phyloP scores from a whole-genome alignment of 225 moss, liverwort and hornwort genomes.

The Marchantia polymorpha region DNA sequence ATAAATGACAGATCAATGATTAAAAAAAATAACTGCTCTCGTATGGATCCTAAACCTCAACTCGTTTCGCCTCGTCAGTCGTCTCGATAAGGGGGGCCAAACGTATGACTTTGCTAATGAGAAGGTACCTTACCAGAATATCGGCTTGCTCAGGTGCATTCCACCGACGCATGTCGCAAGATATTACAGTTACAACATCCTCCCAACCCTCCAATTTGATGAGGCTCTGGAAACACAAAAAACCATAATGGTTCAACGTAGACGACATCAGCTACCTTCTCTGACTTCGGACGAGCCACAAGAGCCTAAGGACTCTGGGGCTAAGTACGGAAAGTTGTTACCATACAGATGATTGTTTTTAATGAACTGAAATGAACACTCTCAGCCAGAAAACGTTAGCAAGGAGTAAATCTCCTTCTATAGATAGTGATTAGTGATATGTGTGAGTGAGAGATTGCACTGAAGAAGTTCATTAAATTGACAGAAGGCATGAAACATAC shows the following conservation, averaged over 20 bases:
- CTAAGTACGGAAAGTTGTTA: too few species aligned
- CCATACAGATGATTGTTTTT: not conserved
- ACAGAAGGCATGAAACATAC: slow-evolving; percentile 13
- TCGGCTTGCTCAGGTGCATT: slow-evolving; percentile 95
- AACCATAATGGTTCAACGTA: not conserved
- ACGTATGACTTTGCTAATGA: not conserved
- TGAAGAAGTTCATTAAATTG: not conserved
- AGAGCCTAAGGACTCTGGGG: too few species aligned
- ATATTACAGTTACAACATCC: slow-evolving; percentile 77
- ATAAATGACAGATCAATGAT: too few species aligned
- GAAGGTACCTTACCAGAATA: slow-evolving; percentile 53
- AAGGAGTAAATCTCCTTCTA: too few species aligned
- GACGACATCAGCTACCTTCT: not conserved
- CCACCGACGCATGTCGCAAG: slow-evolving; percentile 98
- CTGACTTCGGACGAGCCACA: not conserved
- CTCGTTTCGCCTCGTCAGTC: too few species aligned
- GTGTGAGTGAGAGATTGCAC: not conserved
- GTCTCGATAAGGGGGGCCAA: too few species aligned
- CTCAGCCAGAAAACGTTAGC: too few species aligned
- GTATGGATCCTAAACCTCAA: too few species aligned
- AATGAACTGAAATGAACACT: not conserved
- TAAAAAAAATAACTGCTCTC: too few species aligned
- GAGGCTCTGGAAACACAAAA: slow-evolving; percentile 49
- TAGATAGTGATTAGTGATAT: not conserved
- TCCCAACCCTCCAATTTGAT: slow-evolving; percentile 96